Evolutionary conservation across 257 asterid species (phyloP).

Genomic region (Henckelia pumila): DNA sequence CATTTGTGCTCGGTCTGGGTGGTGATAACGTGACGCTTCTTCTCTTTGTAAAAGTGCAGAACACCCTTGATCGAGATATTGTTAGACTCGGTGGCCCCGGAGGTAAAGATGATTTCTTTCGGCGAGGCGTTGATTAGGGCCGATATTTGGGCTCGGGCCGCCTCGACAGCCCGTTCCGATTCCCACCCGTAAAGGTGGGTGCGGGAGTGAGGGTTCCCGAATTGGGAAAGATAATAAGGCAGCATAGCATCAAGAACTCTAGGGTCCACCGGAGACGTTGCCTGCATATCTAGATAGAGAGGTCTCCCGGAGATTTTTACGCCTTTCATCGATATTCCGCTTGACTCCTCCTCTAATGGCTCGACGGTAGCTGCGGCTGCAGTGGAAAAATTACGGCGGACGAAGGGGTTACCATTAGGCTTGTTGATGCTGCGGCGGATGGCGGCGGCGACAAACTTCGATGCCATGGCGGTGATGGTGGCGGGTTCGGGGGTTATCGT

Average conservation of each 20-base stretch:
- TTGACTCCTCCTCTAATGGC: conserved; percentile 49
- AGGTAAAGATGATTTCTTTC: conserved; percentile 89
- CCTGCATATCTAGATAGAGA: conserved; percentile 94
- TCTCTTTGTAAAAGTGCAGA: conserved; percentile 77
- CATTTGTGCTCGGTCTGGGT: conserved; percentile 98
- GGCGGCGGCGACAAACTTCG: conserved; percentile 54
- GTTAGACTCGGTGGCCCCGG: conserved; percentile 95
- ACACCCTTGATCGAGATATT: conserved; percentile 90
- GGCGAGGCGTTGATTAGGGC: conserved; percentile 78
- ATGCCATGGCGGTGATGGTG: conserved; percentile 38
- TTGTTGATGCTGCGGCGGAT: conserved; percentile 48
- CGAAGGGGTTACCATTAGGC: conserved; percentile 20
- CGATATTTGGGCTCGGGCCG: conserved; percentile 60
- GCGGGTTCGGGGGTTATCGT: neutral
- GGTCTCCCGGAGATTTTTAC: conserved; percentile 93
- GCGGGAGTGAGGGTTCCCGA: conserved; percentile 93
- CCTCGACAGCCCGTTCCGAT: conserved; percentile 83
- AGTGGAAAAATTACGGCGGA: conserved; percentile 41
- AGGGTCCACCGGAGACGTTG: conserved; percentile 96
- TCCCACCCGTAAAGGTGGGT: conserved; percentile 99
- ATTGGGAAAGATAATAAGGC: conserved; percentile 70
- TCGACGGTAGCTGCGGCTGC: conserved; percentile 45
- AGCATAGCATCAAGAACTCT: conserved; percentile 93
- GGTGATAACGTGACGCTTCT: conserved; percentile 94
- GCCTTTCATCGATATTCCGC: conserved; percentile 73